Base-by-base conservation (phyloP, 1,284 basidiomycete genomes). In the Papiliotrema laurentii region DNA sequence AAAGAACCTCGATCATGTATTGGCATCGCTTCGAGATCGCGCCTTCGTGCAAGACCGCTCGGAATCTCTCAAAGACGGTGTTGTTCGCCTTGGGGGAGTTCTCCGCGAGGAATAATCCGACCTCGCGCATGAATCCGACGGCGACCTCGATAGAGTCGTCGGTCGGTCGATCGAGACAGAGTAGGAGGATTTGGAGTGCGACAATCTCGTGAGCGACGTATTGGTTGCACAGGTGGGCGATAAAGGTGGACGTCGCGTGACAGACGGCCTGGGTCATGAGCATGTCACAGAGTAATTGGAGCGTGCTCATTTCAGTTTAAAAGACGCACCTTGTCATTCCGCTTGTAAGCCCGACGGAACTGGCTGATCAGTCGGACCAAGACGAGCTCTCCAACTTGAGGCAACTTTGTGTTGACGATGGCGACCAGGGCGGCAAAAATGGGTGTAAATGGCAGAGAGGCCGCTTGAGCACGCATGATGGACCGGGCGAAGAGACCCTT, bases 1-100 rank as follows among this genome's bases (percentile, higher is more conserved):
- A 96, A 45, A 96, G 79, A 4, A 98, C 94, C 75, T 98, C 96
- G 64, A 99, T 92, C 96, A 97, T 97, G 76, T 97, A 99, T 69
- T 98, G 94, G 24, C 97, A 91, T 59, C 96, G 84, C 66, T 97
- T 93, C 66, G 87, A 90, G 72, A 98, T 94, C 35, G 81, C 77
- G 39, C 90, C 92, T 71, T 98, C 96, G 74, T 98, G 96, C 37
- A 99, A 77, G 5, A 97, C 91, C 0, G 90, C 89, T 42, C 94
- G 85, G 81, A 98, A 97, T 33, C 92, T 86, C 71, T 97, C 96
- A 68, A 85, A 97, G 36, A 97, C 86, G 43, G 84, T 86, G 34
- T 89, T 87, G 66, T 90, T 97, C 53, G 90, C 92, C 71, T 93
- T 92, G 19, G 94, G 90, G 3, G 89, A 87, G 71, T 91, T 89